Evolutionary conservation across 1,139 yeast species (phyloP), one percentile per base, ranked within the genome.

Genomic region (Candida labiduridarum): DNA sequence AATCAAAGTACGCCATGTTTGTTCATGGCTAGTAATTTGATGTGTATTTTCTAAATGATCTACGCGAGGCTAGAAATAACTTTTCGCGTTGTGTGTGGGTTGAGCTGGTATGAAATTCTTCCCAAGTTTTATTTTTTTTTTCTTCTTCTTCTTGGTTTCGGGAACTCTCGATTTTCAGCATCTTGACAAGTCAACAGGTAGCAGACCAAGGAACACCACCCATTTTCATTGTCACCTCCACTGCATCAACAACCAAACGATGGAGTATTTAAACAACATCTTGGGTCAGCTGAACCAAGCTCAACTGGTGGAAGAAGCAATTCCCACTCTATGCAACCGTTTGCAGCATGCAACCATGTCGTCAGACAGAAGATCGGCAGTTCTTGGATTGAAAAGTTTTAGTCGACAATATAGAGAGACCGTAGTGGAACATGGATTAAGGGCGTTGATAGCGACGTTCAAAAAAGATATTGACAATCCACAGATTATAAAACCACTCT

Each of bases 291-390:
- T 64, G 57, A 71, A 62, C 68, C 83, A 81, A 61, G 80, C 74
- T 40, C 77, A 70, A 55, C 76, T 71, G 73, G 97, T 89, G 9
- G 91, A 87, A 58, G 96, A 89, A 61, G 89, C 97, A 14, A 92
- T 95, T 52, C 85, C 94, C 6, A 89, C 95, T 5, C 74, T 94
- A 49, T 89, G 97, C 61, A 96, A 95, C 63, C 76, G 98, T 46
- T 80, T 94, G 49, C 84, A 85, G 49, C 92, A 94, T 69, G 85
- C 98, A 4, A 87, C 88, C 1, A 69, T 89, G 57, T 76, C 95
- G 2, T 84, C 89, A 39, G 99, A 95, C 67, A 77, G 98, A 56
- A 74, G 96, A 49, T 94, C 97, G 1, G 98, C 99, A 0, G 89
- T 94, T 3, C 75, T 94, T 45, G 95, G 96, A 0, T 74, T 95